A percentile compares a stretch with the other conserved stretches of the same genome.
Evolutionary conservation across 2,329 filamentous ascomycete genomes (phyloP).

Genomic region (Fusarium pseudograminearum): DNA sequence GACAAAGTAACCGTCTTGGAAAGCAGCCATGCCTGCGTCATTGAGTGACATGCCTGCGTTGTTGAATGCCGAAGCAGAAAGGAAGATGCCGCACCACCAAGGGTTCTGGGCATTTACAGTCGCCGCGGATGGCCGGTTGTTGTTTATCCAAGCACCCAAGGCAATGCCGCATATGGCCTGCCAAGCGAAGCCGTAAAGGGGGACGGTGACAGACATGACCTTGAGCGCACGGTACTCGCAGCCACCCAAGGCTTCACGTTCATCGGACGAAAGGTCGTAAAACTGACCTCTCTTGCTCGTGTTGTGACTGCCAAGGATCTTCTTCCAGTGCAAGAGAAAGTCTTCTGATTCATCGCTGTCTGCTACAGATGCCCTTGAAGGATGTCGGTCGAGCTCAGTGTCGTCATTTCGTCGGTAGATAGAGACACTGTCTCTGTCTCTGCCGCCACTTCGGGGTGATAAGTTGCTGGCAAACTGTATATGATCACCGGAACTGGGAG

Average conservation of each 20-base stretch:
- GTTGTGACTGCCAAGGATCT: constrained; percentile 54
- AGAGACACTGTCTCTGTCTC: constrained; percentile 28
- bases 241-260: constrained; percentile 70
- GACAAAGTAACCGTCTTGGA: constrained; percentile 64
- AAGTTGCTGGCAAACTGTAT: constrained; percentile 36
- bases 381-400: constrained; percentile 15
- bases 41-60: constrained; percentile 77
- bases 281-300: constrained; percentile 67
- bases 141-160: constrained; percentile 70
- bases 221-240: constrained; percentile 73
- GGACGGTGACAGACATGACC: constrained; percentile 69
- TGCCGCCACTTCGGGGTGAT: constrained; percentile 16
- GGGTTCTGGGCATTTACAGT: constrained; percentile 69
- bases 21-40: constrained; percentile 74
- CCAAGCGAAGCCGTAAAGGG: constrained; percentile 69
- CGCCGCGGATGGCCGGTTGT: constrained; percentile 62
- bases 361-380: constrained; percentile 39
- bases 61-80: constrained; percentile 76
- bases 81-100: constrained; percentile 77
- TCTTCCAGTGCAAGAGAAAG: constrained; percentile 49
- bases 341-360: constrained; percentile 46
- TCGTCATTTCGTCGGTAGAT: constrained; percentile 40
- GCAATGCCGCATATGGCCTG: constrained; percentile 70
- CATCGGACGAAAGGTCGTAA: constrained; percentile 62
- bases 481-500: constrained; percentile 31